These are phyloP conservation scores for Effrenium voratum DNA, from an alignment of 73 alveolate genomes.

Conservation along the genomic window DNA sequence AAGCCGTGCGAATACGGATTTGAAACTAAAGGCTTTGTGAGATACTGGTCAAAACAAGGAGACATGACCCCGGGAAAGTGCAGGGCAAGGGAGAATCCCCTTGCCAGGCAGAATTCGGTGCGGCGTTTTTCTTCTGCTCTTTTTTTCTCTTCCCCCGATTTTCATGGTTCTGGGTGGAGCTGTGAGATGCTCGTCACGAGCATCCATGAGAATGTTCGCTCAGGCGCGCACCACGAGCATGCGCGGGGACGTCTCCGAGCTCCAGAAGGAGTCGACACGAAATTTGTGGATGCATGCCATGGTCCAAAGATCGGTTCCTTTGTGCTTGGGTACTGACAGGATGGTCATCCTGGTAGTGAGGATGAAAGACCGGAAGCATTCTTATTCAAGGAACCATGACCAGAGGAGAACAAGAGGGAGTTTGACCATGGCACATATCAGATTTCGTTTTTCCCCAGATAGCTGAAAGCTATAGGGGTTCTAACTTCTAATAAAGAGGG, in stretches of 20 bases:
- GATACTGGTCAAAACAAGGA: neutral
- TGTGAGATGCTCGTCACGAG: neutral
- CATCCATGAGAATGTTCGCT: neutral
- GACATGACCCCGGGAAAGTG: neutral
- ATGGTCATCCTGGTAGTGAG: too few species aligned
- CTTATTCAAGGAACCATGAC: too few species aligned
- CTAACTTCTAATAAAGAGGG: too few species aligned
- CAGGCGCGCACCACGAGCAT: constrained; percentile 55
- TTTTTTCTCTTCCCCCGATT: neutral
- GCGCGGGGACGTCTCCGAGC: constrained; percentile 72
- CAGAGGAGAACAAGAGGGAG: too few species aligned
- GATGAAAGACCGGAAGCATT: too few species aligned
- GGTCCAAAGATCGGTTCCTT: too few species aligned
- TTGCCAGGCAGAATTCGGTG: neutral
- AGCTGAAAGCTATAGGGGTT: too few species aligned
- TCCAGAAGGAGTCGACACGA: constrained; percentile 59
- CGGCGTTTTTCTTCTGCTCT: neutral
- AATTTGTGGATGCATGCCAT: too few species aligned
- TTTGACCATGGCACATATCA: too few species aligned
- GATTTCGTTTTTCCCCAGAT: too few species aligned
- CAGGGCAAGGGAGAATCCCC: too few species aligned
- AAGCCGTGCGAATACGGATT: neutral
- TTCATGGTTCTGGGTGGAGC: neutral
- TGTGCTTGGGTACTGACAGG: too few species aligned
- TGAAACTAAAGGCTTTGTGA: neutral